Base-by-base conservation (phyloP, 306 rosid genomes). In the Hylodesmum podocarpum region DNA sequence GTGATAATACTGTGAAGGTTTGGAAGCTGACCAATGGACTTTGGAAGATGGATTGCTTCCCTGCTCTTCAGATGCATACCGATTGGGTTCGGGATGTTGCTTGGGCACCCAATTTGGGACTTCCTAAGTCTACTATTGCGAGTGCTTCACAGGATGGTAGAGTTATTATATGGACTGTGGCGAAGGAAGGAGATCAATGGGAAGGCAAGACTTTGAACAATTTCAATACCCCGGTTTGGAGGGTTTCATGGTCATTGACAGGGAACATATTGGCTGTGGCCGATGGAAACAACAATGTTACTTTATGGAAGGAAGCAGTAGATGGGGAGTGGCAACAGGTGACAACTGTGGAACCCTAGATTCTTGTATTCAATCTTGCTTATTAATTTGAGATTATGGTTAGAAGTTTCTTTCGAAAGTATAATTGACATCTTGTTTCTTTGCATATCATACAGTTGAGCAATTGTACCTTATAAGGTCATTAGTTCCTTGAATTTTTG, bases 291-390 rank as follows among this genome's bases (percentile, higher is more conserved):
- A 85, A 91, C 83, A 84, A 44, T 4, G 96, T 88, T 43, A 87
- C 89, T 29, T 73, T 91, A 70, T 91, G 96, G 96, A 91, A 84
- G 79, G 96, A 91, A 80, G 88, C 86, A 10, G 90, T 87, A 7
- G 93, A 91, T 41, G 96, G 93, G 46, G 93, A 91, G 49, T 91
- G 91, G 96, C 89, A 87, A 78, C 96, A 86, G 90, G 93, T 90
- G 73, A 85, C 93, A 25, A 84, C 93, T 19, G 90, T 90, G 39
- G 96, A 90, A 22, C 86, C 87, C 2, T 90, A 89, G 87, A 55
- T 73, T 86, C 36, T 70, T 72, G 22, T 57, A 54, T 66, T 47
- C 14, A 13, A 81, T 21, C 24, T 70, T 31, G 70, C 53, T 53
- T 77, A 34, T 64, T 77, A 53, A 53, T 51, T 77, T 54, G 53